Evolutionary conservation across 352 stramenopile genomes (phyloP).

Genomic region (Pythium rishiriense): DNA sequence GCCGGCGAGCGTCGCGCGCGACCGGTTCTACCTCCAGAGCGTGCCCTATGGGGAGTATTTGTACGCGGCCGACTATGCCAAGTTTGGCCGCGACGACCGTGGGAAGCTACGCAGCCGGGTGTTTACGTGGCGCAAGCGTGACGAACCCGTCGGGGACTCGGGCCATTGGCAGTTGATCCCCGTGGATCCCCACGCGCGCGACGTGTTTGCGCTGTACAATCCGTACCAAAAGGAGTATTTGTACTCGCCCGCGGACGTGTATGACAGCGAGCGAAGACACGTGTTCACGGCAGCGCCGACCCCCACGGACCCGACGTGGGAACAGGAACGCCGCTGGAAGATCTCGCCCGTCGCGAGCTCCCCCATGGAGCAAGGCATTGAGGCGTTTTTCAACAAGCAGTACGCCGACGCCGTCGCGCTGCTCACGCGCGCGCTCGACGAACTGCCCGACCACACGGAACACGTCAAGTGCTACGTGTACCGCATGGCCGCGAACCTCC

Average conservation of each 20-base stretch:
- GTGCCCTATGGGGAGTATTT: slow-evolving; percentile 58
- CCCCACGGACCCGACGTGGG: slow-evolving; percentile 31
- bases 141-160: slow-evolving; percentile 42
- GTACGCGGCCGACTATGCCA: slow-evolving; percentile 68
- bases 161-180: slow-evolving; percentile 68
- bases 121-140: slow-evolving; percentile 57
- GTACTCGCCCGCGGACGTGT: slow-evolving; percentile 50
- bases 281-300: slow-evolving; percentile 43
- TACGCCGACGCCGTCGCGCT: slow-evolving; percentile 58
- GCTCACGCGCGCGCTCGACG: slow-evolving; percentile 41
- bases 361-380: slow-evolving; percentile 59
- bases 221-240: slow-evolving; percentile 74
- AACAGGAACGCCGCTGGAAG: slow-evolving; percentile 45
- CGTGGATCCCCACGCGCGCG: slow-evolving; percentile 36
- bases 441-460: slow-evolving; percentile 59
- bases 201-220: slow-evolving; percentile 78
- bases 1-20: slow-evolving; percentile 49
- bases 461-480: slow-evolving; percentile 79
- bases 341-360: slow-evolving; percentile 42
- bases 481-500: slow-evolving; percentile 69
- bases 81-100: slow-evolving; percentile 54
- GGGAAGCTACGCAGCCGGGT: slow-evolving; percentile 58
- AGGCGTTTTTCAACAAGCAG: slow-evolving; percentile 67
- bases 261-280: slow-evolving; percentile 55
- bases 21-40: slow-evolving; percentile 71